Base-by-base conservation (phyloP, 2,329 filamentous ascomycete species). In the Chalaropsis thielavioides region DNA sequence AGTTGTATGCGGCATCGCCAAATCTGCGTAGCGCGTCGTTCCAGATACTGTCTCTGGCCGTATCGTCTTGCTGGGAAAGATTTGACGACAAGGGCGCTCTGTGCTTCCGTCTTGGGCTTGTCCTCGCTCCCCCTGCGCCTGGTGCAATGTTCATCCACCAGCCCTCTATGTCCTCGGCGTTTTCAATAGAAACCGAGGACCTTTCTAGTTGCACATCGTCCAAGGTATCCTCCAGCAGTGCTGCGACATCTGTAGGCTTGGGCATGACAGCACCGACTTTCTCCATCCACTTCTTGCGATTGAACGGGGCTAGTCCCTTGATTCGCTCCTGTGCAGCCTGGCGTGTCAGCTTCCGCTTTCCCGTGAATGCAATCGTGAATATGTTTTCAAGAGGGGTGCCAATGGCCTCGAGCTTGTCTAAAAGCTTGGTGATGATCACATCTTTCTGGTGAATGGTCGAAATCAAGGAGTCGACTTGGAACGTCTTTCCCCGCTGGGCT, bases 361-460 rank as follows among this genome's bases (percentile, higher is more conserved):
- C 76, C 2, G 63, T 67, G 2, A 79, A 77, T 2, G 83, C 72
- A 5, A 75, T 69, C 40, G 78, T 78, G 71, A 84, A 84, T 10
- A 83, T 74, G 67, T 80, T 75, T 66, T 83, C 81, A 8, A 83
- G 71, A 0, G 80, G 78, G 0, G 74, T 79, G 1, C 80, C 79
- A 62, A 77, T 76, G 1, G 77, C 75, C 66, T 81, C 80, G 0
- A 84, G 72, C 71, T 83, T 83, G 69, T 83, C 81, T 3, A 79
- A 69, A 17, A 84, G 71, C 67, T 77, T 81, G 11, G 71, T 71
- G 46, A 84, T 76, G 19, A 83, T 74, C 1, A 72, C 71, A 67
- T 84, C 82, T 70, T 84, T 83, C 27, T 81, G 77, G 8, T 70
- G 72, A 11, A 84, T 71, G 3, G 74, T 72, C 1, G 73, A 69